A percentile compares a stretch with the other conserved stretches of the same genome.
Conservation (phyloP, 2,329 filamentous ascomycete genomes). For the Cladophialophora chaetospira region DNA sequence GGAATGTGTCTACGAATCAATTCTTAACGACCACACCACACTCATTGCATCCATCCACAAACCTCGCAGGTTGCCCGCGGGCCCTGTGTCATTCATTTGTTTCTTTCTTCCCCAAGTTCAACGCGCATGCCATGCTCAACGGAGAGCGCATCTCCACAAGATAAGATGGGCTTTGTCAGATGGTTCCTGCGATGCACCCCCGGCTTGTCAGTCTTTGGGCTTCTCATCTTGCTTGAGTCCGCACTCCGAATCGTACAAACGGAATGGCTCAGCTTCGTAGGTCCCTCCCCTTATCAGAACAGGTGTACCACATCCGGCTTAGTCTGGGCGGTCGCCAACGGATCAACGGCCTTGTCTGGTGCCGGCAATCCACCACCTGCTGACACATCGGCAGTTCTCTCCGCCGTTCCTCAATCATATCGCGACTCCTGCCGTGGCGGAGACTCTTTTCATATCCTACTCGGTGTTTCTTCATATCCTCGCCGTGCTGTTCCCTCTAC, state of each 20-base stretch:
- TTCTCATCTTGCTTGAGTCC: conserved; percentile 30
- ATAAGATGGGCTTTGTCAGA: conserved; percentile 23
- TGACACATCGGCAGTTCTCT: no score
- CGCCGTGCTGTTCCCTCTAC: conserved; percentile 60
- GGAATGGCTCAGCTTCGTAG: conserved; percentile 18
- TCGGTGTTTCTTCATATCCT: conserved; percentile 65
- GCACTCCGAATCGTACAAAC: conserved; percentile 32
- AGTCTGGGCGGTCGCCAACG: no score
- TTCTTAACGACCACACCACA: conserved; percentile 1
- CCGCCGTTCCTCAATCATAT: conserved; percentile 19
- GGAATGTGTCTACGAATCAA: neutral
- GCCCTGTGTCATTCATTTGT: neutral
- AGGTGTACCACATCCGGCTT: no score
- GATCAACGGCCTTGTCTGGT: no score
- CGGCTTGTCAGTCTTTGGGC: conserved; percentile 30
- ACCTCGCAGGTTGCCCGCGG: neutral
- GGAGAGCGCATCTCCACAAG: neutral
- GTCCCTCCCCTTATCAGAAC: no score
- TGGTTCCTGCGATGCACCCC: conserved; percentile 33
- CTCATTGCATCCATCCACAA: neutral
- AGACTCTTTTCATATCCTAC: conserved; percentile 55
- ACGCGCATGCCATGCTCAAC: neutral
- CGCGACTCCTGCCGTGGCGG: conserved; percentile 5
- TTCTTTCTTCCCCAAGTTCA: neutral
- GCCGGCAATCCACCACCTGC: no score